Evolutionary conservation across 75 land plant species (phyloP), one percentile per base, ranked within the genome.

Genomic region (Picea sitchensis): DNA sequence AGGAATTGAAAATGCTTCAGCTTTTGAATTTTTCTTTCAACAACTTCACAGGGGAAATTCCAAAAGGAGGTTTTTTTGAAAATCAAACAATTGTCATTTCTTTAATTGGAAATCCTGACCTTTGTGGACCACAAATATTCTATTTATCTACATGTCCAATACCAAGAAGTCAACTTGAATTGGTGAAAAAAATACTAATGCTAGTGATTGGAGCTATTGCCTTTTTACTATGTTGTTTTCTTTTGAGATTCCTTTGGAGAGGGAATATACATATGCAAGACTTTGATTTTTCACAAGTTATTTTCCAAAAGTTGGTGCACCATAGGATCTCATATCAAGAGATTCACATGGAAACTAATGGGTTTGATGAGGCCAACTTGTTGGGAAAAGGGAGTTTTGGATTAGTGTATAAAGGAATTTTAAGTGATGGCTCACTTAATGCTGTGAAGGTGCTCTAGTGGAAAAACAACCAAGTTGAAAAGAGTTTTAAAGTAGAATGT

Each of bases 21-120:
- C 23, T 47, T 3, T 67, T 87, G 2, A 83, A 87, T 77, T 57
- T 87, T 26, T 84, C 83, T 31, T 47, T 75, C 30, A 87, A 87
- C 34, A 1, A 74, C 12, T 76, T 87, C 26, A 44, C 41, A 0
- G 73, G 83, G 36, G 30, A n/a, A 12, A 21, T 77, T 14, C 72
- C 47, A 5, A 30, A 54, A 12, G 77, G 4, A 75, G 36, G 58
- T 21, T 67, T 65, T 11, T 75, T 58, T 77, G 65, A 56, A 47
- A 59, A 36, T 80, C 38, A 59, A 68, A 34, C 78, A 80, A 32
- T 77, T 76, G 38, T 62, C 73, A 67, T 58, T 58, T 36, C n/a
- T 63, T 76, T 44, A 68, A 74, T 18, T 58, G 58, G 30, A 21
- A 54, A 44, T 75, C 5, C 3, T 0, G 26, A 59, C 6, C 77